Percentiles rank a stretch among this genome's conserved stretches.
phyloP scores from a whole-genome alignment of 2,329 filamentous ascomycete species.

The Fulvia fulva region DNA sequence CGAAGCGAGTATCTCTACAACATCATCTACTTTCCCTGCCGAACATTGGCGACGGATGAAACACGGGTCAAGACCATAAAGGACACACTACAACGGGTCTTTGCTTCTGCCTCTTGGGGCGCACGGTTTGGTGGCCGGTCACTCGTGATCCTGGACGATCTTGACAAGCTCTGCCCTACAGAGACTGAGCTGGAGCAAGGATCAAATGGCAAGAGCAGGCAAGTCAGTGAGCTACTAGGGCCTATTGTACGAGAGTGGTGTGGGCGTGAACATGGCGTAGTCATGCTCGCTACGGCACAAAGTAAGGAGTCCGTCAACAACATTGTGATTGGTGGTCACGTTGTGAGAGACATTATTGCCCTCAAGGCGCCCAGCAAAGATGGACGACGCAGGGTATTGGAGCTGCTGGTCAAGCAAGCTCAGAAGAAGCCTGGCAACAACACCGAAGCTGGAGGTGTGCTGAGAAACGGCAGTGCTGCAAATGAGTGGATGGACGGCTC shows the following conservation, averaged over 20 bases:
- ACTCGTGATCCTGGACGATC: slow-evolving; percentile 83
- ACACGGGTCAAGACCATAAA: slow-evolving; percentile 86
- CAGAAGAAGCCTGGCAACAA: slow-evolving; percentile 14
- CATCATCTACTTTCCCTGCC: slow-evolving; percentile 79
- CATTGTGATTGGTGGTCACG: slow-evolving; percentile 83
- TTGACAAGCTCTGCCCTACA: slow-evolving; percentile 86
- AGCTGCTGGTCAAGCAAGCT: slow-evolving; percentile 61
- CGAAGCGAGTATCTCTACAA: slow-evolving; percentile 72
- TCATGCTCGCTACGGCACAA: slow-evolving; percentile 85
- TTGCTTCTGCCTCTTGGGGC: slow-evolving; percentile 88
- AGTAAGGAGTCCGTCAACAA: slow-evolving; percentile 90
- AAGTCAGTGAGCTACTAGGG: slow-evolving; percentile 85
- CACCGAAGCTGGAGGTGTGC: slow-evolving; percentile 4
- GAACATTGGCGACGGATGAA: slow-evolving; percentile 85
- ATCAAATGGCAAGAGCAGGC: slow-evolving; percentile 86
- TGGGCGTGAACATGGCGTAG: slow-evolving; percentile 71
- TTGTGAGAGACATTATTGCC: slow-evolving; percentile 85
- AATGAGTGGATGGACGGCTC: slow-evolving; percentile 69
- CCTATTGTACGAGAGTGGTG: slow-evolving; percentile 82
- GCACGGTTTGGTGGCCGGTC: slow-evolving; percentile 79
- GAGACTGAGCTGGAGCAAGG: slow-evolving; percentile 94
- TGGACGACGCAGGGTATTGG: slow-evolving; percentile 74
- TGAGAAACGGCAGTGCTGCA: slow-evolving; percentile 18
- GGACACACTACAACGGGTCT: slow-evolving; percentile 76
- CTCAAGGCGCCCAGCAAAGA: slow-evolving; percentile 93